Evolutionary conservation across 2,329 filamentous ascomycete species (phyloP), one percentile per base, ranked within the genome.

Genomic region (Geosmithia flava): DNA sequence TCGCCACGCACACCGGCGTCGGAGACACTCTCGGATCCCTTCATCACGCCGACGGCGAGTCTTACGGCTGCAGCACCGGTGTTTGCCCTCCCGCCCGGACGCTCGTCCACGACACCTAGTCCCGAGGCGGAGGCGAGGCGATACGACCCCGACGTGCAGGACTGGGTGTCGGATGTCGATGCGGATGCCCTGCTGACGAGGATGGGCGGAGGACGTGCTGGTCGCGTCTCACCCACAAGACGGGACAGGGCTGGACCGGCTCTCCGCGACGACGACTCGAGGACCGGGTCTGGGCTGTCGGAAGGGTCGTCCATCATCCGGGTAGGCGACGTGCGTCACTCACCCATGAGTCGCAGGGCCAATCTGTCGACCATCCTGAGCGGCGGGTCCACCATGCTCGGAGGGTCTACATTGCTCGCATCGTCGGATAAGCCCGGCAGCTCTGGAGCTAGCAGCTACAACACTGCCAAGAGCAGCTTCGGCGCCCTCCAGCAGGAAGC

Each of bases 151-250:
- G 76, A 79, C 30, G 75, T 80, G 2, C 72, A 74, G 49, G 72
- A 74, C 51, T 80, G 76, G 76, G 74, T 77, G 44, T 69, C 70
- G 0, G 74, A 78, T 37, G 67, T 78, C 1, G 75, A 79, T 51
- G 73, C 70, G 1, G 75, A 78, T 51, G 68, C 71, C 1, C 62
- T 80, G 8, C 64, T 79, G 17, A 64, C 69, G 2, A 68, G 67
- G 44, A 68, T 71, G 58, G 64, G 65, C 43, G 53, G 10, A 3
- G n/a, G 56, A 46, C 55, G 59, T 41, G 53, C 59, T 7, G 64
- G 64, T 5, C 62, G 63, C 17, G 49, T 55, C 7, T 71, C 70
- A 2, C 69, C 70, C 1, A 64, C 62, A 1, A 62, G 64, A 4
- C 61, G 65, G 11, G 60, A 57, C 43, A 64, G 62, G 1, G 67